Evolutionary conservation across 2,329 filamentous ascomycete genomes (phyloP).

Genomic region (Penicillium sp.): DNA sequence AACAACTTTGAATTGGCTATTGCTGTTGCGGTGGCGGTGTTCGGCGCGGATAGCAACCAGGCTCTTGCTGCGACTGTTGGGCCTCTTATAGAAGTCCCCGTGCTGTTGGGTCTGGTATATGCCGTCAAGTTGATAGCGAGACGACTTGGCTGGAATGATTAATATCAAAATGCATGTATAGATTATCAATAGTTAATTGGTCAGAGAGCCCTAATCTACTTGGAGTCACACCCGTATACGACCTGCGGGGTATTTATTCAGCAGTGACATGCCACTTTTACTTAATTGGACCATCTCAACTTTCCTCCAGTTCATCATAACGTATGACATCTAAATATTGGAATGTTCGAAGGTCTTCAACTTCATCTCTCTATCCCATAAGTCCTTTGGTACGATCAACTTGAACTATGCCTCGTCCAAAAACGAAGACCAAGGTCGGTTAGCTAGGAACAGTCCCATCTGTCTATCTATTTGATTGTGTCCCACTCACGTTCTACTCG

Average conservation of each 20-base stretch:
- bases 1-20: slow-evolving; percentile 95
- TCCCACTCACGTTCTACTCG: not conserved
- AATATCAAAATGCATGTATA: not conserved
- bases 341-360: not conserved
- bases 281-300: not conserved
- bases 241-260: not conserved
- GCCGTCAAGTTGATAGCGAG: slow-evolving; percentile 49
- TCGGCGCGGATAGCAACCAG: slow-evolving; percentile 73
- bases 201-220: not conserved
- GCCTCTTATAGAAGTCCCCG: slow-evolving; percentile 81
- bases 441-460: not conserved
- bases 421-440: slow-evolving; percentile 7
- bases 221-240: no score
- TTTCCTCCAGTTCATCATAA: no score
- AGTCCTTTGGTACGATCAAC: no score
- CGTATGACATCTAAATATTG: no score
- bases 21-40: slow-evolving; percentile 79
- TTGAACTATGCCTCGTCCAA: slow-evolving; percentile 3
- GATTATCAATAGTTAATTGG: not conserved
- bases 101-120: slow-evolving; percentile 75
- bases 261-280: slow-evolving; percentile 5
- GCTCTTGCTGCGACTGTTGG: slow-evolving; percentile 80
- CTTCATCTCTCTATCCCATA: not conserved
- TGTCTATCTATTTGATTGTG: not conserved
- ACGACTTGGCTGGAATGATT: slow-evolving; percentile 16